These are phyloP conservation scores for Pseudogymnoascus sp. DNA, from an alignment of 2,329 filamentous ascomycete species.

Conservation along the genomic window DNA sequence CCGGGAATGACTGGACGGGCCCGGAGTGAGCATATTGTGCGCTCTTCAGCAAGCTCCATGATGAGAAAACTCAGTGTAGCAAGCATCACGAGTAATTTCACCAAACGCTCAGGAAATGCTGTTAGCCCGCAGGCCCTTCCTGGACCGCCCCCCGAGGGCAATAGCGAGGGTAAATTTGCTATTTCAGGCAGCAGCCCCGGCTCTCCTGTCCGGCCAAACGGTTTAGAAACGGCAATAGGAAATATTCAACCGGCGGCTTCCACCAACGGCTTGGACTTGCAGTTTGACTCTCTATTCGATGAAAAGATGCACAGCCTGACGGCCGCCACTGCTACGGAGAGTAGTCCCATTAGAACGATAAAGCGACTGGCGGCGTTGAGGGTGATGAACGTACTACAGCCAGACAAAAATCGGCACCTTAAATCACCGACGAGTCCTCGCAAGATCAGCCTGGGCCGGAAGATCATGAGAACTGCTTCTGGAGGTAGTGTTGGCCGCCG, in stretches of 20 bases:
- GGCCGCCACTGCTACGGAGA: not conserved
- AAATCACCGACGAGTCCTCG: not conserved
- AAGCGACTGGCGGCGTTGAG: slow-evolving; percentile 20
- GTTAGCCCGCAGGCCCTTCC: slow-evolving; percentile 14
- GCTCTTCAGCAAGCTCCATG: slow-evolving; percentile 72
- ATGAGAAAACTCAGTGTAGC: slow-evolving; percentile 83
- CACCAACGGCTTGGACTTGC: not conserved
- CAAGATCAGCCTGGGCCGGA: not conserved
- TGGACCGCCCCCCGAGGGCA: not conserved
- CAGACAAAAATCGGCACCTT: slow-evolving; percentile 21
- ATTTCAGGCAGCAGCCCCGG: not conserved
- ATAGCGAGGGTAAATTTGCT: not conserved
- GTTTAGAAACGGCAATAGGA: not conserved
- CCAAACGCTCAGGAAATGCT: slow-evolving; percentile 57
- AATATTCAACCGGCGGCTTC: not conserved
- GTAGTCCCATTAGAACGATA: slow-evolving; percentile 18
- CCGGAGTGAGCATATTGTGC: slow-evolving; percentile 62
- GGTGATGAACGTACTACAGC: slow-evolving; percentile 21
- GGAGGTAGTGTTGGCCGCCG: not conserved
- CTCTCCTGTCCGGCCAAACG: not conserved
- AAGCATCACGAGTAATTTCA: slow-evolving; percentile 69
- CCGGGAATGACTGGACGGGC: slow-evolving; percentile 66
- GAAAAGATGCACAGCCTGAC: slow-evolving; percentile 7
- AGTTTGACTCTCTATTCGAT: slow-evolving; percentile 2
- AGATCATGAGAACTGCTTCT: not conserved